Percentiles rank a stretch among this genome's conserved stretches.
phyloP scores from a whole-genome alignment of 176 grass and related monocot genomes.

The Carex myosuroides region DNA sequence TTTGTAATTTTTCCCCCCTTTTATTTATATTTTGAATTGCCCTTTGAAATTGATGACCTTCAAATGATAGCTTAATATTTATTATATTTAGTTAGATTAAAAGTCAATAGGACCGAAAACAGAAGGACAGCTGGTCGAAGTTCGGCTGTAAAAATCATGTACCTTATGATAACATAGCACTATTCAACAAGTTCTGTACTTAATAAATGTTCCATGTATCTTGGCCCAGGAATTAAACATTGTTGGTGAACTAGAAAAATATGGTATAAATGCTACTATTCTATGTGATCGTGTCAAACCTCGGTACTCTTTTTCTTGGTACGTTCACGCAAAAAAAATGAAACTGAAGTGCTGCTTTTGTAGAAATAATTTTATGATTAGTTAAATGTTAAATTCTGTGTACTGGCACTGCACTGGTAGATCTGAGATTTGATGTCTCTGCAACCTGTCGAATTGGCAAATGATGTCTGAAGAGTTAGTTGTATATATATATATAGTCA shows the following conservation, averaged over 20 bases:
- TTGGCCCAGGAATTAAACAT: background rate
- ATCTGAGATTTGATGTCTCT: background rate
- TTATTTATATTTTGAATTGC: background rate
- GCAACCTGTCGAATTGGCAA: background rate
- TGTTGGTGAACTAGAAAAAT: background rate
- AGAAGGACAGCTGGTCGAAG: background rate
- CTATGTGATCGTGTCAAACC: background rate
- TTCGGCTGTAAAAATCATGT: background rate
- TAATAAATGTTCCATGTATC: background rate
- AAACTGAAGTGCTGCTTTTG: background rate
- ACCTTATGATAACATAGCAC: background rate
- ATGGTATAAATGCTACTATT: background rate
- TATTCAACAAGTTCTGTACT: background rate
- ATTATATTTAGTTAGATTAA: background rate
- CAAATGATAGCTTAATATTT: background rate
- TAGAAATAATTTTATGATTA: background rate
- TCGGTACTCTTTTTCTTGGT: background rate
- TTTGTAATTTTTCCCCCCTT: background rate
- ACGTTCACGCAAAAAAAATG: background rate
- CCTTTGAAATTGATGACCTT: background rate
- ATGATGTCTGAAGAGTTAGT: background rate
- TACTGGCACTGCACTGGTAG: background rate
- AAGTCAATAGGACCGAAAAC: background rate
- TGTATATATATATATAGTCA: background rate
- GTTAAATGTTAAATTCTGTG: background rate